Evolutionary conservation across 768 basidiomycete genomes (phyloP).

Genomic region (Tylopilus sp.): DNA sequence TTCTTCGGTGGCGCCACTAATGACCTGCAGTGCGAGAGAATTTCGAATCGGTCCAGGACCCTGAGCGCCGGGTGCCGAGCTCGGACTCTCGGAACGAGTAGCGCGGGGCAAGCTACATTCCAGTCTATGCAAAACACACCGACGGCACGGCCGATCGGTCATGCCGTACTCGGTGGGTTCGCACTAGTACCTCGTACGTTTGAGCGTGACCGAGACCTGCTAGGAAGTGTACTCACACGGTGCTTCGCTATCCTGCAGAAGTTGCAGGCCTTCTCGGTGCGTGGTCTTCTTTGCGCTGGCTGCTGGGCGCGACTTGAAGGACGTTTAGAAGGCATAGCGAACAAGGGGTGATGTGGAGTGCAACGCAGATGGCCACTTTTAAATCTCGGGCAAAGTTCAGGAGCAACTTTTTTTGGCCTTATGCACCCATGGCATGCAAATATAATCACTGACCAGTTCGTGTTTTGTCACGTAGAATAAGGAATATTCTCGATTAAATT

Average conservation of each 20-base stretch:
- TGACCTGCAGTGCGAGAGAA: not conserved
- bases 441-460: conserved; percentile 2
- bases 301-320: conserved; percentile 5
- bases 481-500: conserved; percentile 6
- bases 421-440: conserved; percentile 9
- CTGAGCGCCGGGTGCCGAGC: conserved; percentile 7
- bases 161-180: conserved; percentile 13
- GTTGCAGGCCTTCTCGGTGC: conserved; percentile 15
- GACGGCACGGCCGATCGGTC: conserved; percentile 19
- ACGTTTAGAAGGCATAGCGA: conserved; percentile 13
- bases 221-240: conserved; percentile 14
- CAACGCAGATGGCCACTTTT: conserved; percentile 8
- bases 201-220: conserved; percentile 1
- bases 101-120: conserved; percentile 13
- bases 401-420: conserved; percentile 4
- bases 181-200: conserved; percentile 13
- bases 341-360: conserved; percentile 10
- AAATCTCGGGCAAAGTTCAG: conserved; percentile 14
- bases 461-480: conserved; percentile 7
- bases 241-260: conserved; percentile 18
- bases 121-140: conserved; percentile 14
- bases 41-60: conserved; percentile 6
- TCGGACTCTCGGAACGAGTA: conserved; percentile 24
- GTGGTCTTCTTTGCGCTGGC: conserved; percentile 13
- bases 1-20: conserved; percentile 8